Conservation (phyloP, 2,329 filamentous ascomycete species). For the Aureobasidium sp. region DNA sequence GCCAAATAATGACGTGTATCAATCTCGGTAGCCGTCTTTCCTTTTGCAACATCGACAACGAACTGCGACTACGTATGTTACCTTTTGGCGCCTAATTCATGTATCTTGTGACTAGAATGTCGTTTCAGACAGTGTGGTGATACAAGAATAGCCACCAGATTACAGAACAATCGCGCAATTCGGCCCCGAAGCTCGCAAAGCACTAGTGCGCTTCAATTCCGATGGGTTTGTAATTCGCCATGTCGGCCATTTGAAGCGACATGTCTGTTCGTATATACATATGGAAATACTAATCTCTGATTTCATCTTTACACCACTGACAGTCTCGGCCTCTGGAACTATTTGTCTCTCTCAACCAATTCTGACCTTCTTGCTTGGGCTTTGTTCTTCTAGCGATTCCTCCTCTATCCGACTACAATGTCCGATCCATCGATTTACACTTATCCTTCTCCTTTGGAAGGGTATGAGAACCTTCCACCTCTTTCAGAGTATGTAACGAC, state of each 20-base stretch:
- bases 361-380: neutral
- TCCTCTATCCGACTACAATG: slow-evolving; percentile 25
- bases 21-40: neutral
- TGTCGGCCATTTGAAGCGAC: neutral
- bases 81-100: neutral
- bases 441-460: slow-evolving; percentile 46
- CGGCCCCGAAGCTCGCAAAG: neutral
- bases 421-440: slow-evolving; percentile 43
- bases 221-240: neutral
- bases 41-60: neutral
- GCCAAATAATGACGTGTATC: neutral
- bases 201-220: slow-evolving; percentile 11
- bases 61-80: neutral
- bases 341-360: neutral
- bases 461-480: slow-evolving; percentile 40
- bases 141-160: neutral
- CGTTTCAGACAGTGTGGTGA: neutral
- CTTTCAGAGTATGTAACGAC: slow-evolving; percentile 30
- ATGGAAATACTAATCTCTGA: neutral
- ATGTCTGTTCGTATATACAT: neutral
- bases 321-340: too few species aligned
- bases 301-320: neutral
- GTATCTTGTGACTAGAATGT: neutral
- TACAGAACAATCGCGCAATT: neutral
- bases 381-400: too few species aligned